These are phyloP conservation scores for Fusarium tricinctum DNA, from an alignment of 2,329 filamentous ascomycete species.

Conservation along the genomic window DNA sequence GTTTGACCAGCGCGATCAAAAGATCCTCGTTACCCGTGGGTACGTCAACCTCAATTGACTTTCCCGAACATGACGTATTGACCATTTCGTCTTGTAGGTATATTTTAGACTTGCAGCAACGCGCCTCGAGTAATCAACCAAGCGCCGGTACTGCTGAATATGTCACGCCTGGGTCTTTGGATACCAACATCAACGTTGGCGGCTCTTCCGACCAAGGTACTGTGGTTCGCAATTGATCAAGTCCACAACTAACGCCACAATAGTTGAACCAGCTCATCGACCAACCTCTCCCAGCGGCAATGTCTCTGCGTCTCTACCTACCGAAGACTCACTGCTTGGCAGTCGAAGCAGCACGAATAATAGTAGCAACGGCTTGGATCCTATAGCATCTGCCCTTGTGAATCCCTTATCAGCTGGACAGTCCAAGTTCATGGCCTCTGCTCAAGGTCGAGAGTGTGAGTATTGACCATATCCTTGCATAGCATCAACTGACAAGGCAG, in stretches of 20 bases:
- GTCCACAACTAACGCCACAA: background rate
- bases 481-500: constrained; percentile 48
- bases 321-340: constrained; percentile 36
- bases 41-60: constrained; percentile 35
- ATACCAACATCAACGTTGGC: constrained; percentile 37
- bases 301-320: constrained; percentile 18
- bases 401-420: constrained; percentile 60
- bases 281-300: constrained; percentile 24
- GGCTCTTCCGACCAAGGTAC: constrained; percentile 40
- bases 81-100: constrained; percentile 44
- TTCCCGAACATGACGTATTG: constrained; percentile 18
- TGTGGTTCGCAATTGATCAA: fast-evolving
- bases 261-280: constrained; percentile 22
- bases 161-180: constrained; percentile 44
- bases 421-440: constrained; percentile 59
- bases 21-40: constrained; percentile 64
- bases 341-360: constrained; percentile 35
- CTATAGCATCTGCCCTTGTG: constrained; percentile 53
- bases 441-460: constrained; percentile 60
- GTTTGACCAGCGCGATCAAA: constrained; percentile 61
- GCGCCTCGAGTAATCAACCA: constrained; percentile 35
- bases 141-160: constrained; percentile 32
- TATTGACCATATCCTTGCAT: fast-evolving
- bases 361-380: constrained; percentile 43
- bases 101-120: constrained; percentile 55